Evolutionary conservation across 371 early-diverging fungal genomes (phyloP), one percentile per base, ranked within the genome.

Genomic region (Mucor piriformis): DNA sequence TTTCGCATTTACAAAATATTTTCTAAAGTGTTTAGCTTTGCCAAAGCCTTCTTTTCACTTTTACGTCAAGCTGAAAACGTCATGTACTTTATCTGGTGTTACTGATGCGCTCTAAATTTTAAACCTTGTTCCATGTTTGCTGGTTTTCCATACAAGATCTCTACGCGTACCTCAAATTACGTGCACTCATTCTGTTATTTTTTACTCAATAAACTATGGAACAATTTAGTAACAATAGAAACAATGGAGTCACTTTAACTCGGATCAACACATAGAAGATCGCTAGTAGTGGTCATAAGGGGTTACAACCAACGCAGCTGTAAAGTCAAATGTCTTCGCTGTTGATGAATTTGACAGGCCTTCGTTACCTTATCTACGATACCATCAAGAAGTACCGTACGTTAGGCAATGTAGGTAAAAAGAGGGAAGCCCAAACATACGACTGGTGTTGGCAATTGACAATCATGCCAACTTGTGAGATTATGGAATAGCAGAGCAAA

Each of bases 361-460:
- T 4, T 3, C 24, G 56, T 3, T 5, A 69, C 50, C 21, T 60
- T 65, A 1, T 54, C 18, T 2, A 70, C 16, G 2, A 67, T 16
- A 1, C 1, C 12, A 2, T 54, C 44, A 7, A 65, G 57, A 35
- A 54, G 67, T 0, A n/a, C 0, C 1, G 67, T 7, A 24, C 63
- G 40, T 52, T 68, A 66, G 0, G 25, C 4, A 34, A 15, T 44
- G 6, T 61, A 63, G 0, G 57, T 21, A 6, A 44, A 40, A 16
- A 62, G 32, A 0, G 69, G 67, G 33, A 54, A 69, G 2, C 73
- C 73, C 0, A 73, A 44, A 44, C 67, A 67, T 0, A 23, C 13
- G 3, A 63, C 6, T 5, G 67, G 50, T 0, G 35, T 18, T 8
- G 57, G n/a, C 1, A 37, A 35, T 0, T n/a, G 2, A 12, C 50